phyloP scores from a whole-genome alignment of 2,329 filamentous ascomycete genomes.

The Sclerotinia sclerotiorum region DNA sequence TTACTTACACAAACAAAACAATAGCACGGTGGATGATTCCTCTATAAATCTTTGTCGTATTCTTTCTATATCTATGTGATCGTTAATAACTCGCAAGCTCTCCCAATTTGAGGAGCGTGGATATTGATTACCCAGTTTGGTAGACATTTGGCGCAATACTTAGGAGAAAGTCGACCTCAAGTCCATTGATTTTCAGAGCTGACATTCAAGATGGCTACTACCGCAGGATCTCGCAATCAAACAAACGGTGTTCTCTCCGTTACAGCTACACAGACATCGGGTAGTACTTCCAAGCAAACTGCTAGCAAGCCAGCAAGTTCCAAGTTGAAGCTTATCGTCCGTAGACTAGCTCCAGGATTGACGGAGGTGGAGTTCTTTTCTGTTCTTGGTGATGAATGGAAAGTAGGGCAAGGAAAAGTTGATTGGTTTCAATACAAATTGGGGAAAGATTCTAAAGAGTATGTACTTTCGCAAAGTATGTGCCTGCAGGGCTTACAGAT shows the following conservation, averaged over 20 bases:
- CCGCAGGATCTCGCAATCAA: slow-evolving; percentile 39
- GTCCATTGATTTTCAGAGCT: background rate
- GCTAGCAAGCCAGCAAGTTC: slow-evolving; percentile 48
- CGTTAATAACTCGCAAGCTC: background rate
- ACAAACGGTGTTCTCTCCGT: slow-evolving; percentile 56
- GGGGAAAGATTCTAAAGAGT: slow-evolving; percentile 85
- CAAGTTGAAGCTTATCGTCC: slow-evolving; percentile 80
- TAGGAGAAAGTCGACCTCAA: slow-evolving; percentile 16
- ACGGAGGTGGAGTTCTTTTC: slow-evolving; percentile 74
- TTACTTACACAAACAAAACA: background rate
- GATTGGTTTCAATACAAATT: slow-evolving; percentile 77
- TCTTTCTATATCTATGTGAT: background rate
- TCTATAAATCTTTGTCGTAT: background rate
- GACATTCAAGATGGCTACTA: slow-evolving; percentile 24
- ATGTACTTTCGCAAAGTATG: slow-evolving; percentile 40
- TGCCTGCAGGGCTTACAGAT: slow-evolving; percentile 21
- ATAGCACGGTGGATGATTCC: background rate
- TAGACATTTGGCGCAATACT: background rate
- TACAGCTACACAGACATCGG: slow-evolving; percentile 47
- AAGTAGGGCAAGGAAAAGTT: slow-evolving; percentile 72
- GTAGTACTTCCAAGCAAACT: slow-evolving; percentile 44
- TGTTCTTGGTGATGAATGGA: slow-evolving; percentile 78
- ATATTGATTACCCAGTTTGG: background rate
- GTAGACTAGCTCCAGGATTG: slow-evolving; percentile 82
- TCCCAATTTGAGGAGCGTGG: background rate